phyloP scores from a whole-genome alignment of 148 eudicot species.

The Beta vulgaris region DNA sequence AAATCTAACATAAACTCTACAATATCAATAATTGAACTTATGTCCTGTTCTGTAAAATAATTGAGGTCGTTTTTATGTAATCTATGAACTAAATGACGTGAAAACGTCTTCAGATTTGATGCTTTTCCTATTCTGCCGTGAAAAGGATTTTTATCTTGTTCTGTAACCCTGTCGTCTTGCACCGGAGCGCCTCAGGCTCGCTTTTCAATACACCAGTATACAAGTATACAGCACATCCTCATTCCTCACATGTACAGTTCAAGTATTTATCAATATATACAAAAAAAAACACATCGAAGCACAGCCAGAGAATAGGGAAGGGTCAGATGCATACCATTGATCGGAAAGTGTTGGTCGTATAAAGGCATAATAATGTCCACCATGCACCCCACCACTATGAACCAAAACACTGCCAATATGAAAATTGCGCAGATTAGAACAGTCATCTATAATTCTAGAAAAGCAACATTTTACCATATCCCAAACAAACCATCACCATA shows the following conservation, averaged over 20 bases:
- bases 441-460: not conserved
- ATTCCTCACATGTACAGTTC: not conserved
- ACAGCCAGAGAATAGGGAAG: slow-evolving; percentile 3
- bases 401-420: slow-evolving; percentile 75
- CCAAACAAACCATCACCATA: not conserved
- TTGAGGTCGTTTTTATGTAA: not conserved
- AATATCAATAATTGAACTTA: not conserved
- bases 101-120: not conserved
- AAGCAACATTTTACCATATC: not conserved
- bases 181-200: too few relatives aligned
- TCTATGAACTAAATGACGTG: not conserved
- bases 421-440: slow-evolving; percentile 10
- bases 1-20: too few relatives aligned
- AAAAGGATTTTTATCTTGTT: not conserved
- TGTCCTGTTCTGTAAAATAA: not conserved
- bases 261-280: not conserved
- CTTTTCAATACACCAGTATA: too few relatives aligned
- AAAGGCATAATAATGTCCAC: slow-evolving; percentile 94
- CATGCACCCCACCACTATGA: slow-evolving; percentile 95
- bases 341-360: slow-evolving; percentile 86
- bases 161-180: too few relatives aligned
- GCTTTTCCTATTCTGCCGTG: not conserved
- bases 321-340: slow-evolving; percentile 61
- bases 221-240: not conserved
- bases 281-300: not conserved